phyloP scores from a whole-genome alignment of 106 monocot genomes.

The Iris macrosiphon region DNA sequence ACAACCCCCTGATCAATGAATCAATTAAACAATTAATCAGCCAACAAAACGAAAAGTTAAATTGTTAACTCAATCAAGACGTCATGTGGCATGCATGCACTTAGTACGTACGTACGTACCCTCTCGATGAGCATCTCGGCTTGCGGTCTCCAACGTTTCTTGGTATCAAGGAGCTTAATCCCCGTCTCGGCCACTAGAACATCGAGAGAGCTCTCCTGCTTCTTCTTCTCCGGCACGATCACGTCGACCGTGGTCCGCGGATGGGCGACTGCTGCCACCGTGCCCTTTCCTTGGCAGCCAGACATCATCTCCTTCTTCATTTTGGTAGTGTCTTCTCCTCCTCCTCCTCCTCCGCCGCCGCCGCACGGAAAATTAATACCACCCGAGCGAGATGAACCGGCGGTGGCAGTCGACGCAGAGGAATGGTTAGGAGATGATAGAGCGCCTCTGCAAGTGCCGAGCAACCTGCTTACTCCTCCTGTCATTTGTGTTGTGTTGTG shows the following conservation, averaged over 20 bases:
- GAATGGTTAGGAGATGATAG: background rate
- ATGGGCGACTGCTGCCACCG: background rate
- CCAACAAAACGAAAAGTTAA: background rate
- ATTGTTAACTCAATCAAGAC: background rate
- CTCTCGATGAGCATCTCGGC: conserved; percentile 22
- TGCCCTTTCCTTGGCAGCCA: too few relatives aligned
- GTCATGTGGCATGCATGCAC: background rate
- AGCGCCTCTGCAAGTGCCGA: conserved; percentile 1
- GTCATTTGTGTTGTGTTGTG: too few relatives aligned
- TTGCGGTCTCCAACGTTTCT: background rate
- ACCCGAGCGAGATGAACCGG: background rate
- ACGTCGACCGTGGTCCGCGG: background rate
- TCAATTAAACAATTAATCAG: background rate
- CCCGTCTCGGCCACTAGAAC: background rate
- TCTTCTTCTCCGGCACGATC: background rate
- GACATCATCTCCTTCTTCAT: background rate
- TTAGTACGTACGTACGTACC: conserved; percentile 1
- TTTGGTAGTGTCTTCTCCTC: background rate
- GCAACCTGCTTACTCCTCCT: conserved; percentile 8
- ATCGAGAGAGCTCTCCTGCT: background rate
- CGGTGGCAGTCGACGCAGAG: conserved; percentile 5
- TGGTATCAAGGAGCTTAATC: conserved; percentile 1
- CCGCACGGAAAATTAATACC: background rate
- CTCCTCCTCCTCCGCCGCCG: background rate
- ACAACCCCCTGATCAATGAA: conserved; percentile 14